phyloP scores from a whole-genome alignment of 179 eudicot species.

The Beta lomatogona region DNA sequence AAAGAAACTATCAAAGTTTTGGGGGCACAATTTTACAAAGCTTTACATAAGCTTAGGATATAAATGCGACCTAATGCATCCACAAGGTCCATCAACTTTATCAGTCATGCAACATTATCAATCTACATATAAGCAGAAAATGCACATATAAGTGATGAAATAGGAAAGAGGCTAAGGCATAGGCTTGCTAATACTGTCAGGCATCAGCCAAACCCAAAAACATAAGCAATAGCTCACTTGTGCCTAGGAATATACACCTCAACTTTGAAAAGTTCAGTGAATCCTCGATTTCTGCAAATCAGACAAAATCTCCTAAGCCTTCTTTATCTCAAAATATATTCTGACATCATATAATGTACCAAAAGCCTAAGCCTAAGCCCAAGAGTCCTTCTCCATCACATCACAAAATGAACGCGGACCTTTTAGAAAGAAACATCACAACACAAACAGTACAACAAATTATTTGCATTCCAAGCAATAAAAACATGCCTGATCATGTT shows the following conservation, averaged over 20 bases:
- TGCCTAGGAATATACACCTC: neutral
- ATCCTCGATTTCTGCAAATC: neutral
- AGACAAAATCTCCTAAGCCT: neutral
- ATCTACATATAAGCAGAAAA: neutral
- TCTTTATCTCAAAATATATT: neutral
- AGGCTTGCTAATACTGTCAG: neutral
- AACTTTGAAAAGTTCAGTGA: neutral
- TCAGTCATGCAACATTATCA: neutral
- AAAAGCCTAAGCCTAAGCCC: neutral
- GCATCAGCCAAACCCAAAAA: neutral
- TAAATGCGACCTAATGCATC: neutral
- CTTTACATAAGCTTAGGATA: neutral
- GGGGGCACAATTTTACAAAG: neutral
- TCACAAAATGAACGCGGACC: constrained; percentile 1
- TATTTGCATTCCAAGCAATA: constrained; percentile 9
- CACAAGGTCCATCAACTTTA: neutral
- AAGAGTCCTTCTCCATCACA: neutral
- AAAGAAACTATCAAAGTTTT: neutral
- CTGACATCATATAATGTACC: neutral
- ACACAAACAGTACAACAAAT: neutral
- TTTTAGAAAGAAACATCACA: neutral
- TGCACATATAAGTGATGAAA: neutral
- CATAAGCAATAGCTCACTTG: neutral
- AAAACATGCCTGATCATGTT: constrained; percentile 55
- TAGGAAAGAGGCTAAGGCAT: neutral